A percentile compares a stretch with the other conserved stretches of the same genome.
Evolutionary conservation across 1,139 yeast species (phyloP).

Genomic region (Scheffersomyces lignicola): DNA sequence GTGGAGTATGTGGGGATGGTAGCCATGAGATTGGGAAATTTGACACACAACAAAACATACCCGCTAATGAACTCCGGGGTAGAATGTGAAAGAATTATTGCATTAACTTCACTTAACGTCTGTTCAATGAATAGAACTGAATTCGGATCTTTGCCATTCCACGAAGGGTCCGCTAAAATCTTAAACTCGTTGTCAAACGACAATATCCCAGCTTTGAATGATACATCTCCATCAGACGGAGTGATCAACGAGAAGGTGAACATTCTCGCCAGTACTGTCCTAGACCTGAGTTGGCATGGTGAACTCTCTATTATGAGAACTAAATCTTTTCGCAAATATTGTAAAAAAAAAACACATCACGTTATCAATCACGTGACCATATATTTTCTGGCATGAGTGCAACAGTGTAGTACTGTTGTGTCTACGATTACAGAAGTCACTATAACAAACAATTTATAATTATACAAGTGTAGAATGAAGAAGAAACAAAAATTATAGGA

Average conservation of each 20-base stretch:
- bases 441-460: no score
- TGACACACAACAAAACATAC: constrained; percentile 62
- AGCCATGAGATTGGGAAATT: constrained; percentile 60
- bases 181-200: constrained; percentile 48
- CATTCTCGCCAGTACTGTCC: no score
- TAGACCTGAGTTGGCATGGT: no score
- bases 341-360: no score
- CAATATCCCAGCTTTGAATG: constrained; percentile 44
- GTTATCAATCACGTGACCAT: no score
- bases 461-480: no score
- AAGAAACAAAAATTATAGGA: no score
- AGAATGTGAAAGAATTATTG: constrained; percentile 81
- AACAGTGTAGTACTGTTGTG: no score
- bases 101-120: constrained; percentile 54
- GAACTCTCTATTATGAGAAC: no score
- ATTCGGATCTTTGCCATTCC: constrained; percentile 55
- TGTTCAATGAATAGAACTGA: constrained; percentile 43
- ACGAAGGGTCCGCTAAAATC: constrained; percentile 69
- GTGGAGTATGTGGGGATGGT: constrained; percentile 83
- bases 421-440: no score
- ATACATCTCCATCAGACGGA: constrained; percentile 27
- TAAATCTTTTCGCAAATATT: no score
- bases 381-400: no score
- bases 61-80: constrained; percentile 83
- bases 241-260: constrained; percentile 42